Evolutionary conservation across 495 filamentous ascomycete species (phyloP).

Genomic region (Penicillium paradoxum): DNA sequence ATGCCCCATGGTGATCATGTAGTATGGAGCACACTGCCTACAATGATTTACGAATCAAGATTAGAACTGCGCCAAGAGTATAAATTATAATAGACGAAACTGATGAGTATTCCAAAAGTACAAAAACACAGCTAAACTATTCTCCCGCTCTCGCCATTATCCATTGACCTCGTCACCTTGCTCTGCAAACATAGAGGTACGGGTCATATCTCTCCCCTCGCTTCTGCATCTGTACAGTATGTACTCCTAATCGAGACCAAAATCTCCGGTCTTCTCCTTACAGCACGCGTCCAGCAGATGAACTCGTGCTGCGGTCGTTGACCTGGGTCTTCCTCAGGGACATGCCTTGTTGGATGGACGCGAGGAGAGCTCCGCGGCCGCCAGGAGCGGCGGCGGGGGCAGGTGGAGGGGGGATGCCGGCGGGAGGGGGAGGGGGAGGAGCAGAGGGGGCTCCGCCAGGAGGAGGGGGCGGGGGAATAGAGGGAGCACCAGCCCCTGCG

Average conservation of each 20-base stretch:
- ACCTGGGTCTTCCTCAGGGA: slow-evolving; percentile 77
- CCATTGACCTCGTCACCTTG: slow-evolving; percentile 1
- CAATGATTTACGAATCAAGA: too few species aligned
- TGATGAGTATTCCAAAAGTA: slow-evolving; percentile 11
- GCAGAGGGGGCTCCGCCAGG: slow-evolving; percentile 24
- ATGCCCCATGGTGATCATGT: too few species aligned
- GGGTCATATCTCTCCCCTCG: not conserved
- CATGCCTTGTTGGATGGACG: slow-evolving; percentile 74
- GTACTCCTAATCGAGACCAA: slow-evolving; percentile 4
- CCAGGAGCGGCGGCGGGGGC: slow-evolving; percentile 40
- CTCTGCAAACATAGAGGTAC: not conserved
- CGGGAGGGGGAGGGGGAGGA: slow-evolving; percentile 38
- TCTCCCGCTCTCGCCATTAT: not conserved
- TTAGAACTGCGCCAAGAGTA: not conserved
- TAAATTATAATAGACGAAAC: slow-evolving; percentile 1
- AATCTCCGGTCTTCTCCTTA: slow-evolving; percentile 6
- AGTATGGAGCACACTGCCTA: too few species aligned
- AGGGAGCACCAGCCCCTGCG: slow-evolving; percentile 20
- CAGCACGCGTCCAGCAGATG: slow-evolving; percentile 68
- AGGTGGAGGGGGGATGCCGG: slow-evolving; percentile 27
- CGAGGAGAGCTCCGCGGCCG: slow-evolving; percentile 60
- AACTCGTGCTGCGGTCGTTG: slow-evolving; percentile 70
- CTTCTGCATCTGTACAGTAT: slow-evolving; percentile 21
- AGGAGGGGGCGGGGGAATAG: slow-evolving; percentile 27
- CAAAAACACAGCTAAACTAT: slow-evolving; percentile 8